A percentile compares a stretch with the other conserved stretches of the same genome.
phyloP scores from a whole-genome alignment of 2,329 filamentous ascomycete genomes.

The Colletotrichum higginsianum region DNA sequence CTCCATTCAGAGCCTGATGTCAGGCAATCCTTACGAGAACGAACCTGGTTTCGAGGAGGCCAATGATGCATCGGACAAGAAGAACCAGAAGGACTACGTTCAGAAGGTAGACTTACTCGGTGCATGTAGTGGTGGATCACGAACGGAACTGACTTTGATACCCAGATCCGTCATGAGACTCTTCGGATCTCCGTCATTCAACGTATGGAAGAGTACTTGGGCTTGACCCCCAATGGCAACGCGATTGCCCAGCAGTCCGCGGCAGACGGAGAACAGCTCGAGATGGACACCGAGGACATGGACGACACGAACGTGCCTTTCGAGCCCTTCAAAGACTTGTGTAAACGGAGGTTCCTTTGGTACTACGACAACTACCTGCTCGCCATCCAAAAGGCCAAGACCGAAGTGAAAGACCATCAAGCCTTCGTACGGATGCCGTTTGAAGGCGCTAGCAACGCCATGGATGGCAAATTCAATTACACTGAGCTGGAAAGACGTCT shows the following conservation, averaged over 20 bases:
- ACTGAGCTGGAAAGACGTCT: slow-evolving; percentile 79
- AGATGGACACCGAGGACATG: slow-evolving; percentile 64
- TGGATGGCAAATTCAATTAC: slow-evolving; percentile 92
- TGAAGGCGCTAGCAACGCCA: slow-evolving; percentile 81
- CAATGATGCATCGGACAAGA: slow-evolving; percentile 77
- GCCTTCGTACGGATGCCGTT: slow-evolving; percentile 89
- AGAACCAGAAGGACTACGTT: slow-evolving; percentile 81
- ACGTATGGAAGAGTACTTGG: slow-evolving; percentile 84
- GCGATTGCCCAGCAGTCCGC: slow-evolving; percentile 51
- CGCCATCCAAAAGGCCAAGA: slow-evolving; percentile 76
- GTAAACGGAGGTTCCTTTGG: slow-evolving; percentile 94
- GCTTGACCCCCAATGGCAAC: slow-evolving; percentile 70
- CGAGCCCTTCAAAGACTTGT: slow-evolving; percentile 90
- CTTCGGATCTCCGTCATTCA: slow-evolving; percentile 89
- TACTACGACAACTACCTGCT: slow-evolving; percentile 91
- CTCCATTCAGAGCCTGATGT: slow-evolving; percentile 97
- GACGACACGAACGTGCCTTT: slow-evolving; percentile 73
- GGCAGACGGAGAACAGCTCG: slow-evolving; percentile 56
- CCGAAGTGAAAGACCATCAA: slow-evolving; percentile 74
- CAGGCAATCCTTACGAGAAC: slow-evolving; percentile 93
- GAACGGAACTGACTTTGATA: slow-evolving; percentile 44
- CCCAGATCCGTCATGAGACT: slow-evolving; percentile 90
- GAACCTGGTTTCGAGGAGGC: slow-evolving; percentile 93
- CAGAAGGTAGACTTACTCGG: slow-evolving; percentile 75
- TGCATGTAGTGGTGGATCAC: neutral